Evolutionary conservation across 2,329 filamentous ascomycete species (phyloP), one percentile per base, ranked within the genome.

Genomic region (Zymoseptoria crescenta): DNA sequence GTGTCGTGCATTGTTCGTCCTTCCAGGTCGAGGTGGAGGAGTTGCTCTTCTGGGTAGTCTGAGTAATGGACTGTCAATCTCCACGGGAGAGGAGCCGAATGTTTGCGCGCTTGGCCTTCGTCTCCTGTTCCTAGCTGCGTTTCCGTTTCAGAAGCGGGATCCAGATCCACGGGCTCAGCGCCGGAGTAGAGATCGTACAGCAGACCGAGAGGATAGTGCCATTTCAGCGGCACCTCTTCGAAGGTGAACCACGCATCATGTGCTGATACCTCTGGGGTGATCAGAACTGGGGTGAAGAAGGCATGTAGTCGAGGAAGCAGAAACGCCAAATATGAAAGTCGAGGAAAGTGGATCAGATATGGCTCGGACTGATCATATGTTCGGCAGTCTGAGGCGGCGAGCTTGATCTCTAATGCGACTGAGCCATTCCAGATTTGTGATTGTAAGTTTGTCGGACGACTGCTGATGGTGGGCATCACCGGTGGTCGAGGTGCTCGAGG

Each of bases 131-230:
- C 59, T 1, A 58, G 56, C 3, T 16, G 52, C 10, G 28, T 49
- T 16, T 60, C 60, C 10, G 56, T 53, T 16, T 59, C 58, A 7
- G 29, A 13, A 16, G 41, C 27, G 8, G 56, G 52, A 3, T 69
- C 61, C 13, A 74, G 55, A 50, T 65, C 67, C 28, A 79, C 70
- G 1, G 80, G 78, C 58, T 80, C 80, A 21, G 78, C 79, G 19
- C 83, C 83, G 2, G 83, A 82, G 66, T 88, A 88, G 5, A 89
- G 76, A 70, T 89, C 87, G 68, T 84, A 88, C 4, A 89, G 77
- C 9, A 90, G 75, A 1, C 87, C 87, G 9, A 87, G 70, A 0
- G 87, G 86, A 60, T 87, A 85, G 68, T 89, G 87, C 85, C 85
- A 87, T 75, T 87, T 88, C 63, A 89, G 72, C 2, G 85, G 82